These are phyloP conservation scores for Mortierella hygrophila DNA, from an alignment of 192 early-diverging fungal species.

Conservation along the genomic window DNA sequence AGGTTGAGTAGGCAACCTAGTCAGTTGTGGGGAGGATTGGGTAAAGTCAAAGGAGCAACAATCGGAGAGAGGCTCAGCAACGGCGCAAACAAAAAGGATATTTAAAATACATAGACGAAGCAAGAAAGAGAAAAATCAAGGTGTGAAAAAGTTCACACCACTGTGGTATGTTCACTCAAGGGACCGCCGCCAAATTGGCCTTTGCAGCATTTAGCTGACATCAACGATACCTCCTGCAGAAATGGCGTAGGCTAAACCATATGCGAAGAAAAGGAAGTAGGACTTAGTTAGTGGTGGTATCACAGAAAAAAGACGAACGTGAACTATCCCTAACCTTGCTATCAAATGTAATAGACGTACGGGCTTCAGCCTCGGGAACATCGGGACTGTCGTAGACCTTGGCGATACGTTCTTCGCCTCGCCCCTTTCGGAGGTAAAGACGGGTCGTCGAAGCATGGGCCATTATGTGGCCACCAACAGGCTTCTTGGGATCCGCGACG, in stretches of 20 bases:
- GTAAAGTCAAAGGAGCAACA: not conserved
- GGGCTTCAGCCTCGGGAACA: slow-evolving; percentile 75
- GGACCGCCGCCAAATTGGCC: not conserved
- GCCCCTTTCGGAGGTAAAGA: slow-evolving; percentile 83
- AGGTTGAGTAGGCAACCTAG: too few relatives aligned
- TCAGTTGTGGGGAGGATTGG: not conserved
- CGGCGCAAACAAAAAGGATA: not conserved
- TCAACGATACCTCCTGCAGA: slow-evolving; percentile 83
- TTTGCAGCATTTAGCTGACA: slow-evolving; percentile 33
- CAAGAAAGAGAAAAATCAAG: not conserved
- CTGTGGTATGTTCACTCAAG: not conserved
- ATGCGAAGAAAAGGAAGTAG: not conserved
- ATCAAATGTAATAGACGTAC: slow-evolving; percentile 25
- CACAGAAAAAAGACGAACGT: not conserved
- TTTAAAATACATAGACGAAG: too few relatives aligned
- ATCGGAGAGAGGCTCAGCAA: not conserved
- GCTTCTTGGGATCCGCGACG: slow-evolving; percentile 90
- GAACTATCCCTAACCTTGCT: not conserved
- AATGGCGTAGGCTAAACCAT: slow-evolving; percentile 72
- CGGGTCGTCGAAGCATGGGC: slow-evolving; percentile 76
- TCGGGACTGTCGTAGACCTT: slow-evolving; percentile 91
- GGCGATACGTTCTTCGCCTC: slow-evolving; percentile 82
- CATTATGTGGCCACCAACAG: slow-evolving; percentile 84
- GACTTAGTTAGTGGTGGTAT: not conserved
- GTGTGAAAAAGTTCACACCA: not conserved